These are phyloP conservation scores for Pleomassaria siparia DNA, from an alignment of 2,329 filamentous ascomycete species.

Conservation along the genomic window DNA sequence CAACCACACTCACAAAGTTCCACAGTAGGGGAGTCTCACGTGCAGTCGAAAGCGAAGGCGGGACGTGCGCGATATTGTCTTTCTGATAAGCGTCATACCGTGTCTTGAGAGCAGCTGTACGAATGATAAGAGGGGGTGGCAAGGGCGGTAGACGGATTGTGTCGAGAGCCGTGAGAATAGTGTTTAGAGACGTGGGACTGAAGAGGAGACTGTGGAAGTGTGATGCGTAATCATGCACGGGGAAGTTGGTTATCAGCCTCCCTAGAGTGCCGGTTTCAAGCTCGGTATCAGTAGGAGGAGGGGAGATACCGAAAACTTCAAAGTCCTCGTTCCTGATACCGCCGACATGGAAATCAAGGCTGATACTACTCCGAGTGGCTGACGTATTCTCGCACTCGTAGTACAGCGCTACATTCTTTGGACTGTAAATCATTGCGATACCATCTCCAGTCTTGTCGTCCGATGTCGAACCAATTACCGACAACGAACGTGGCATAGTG, in stretches of 20 bases:
- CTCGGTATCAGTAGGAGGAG: not conserved
- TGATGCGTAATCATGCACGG: not conserved
- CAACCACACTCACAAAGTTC: not conserved
- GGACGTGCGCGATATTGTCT: not conserved
- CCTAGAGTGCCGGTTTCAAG: not conserved
- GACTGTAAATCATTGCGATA: not conserved
- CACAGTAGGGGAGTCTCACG: not conserved
- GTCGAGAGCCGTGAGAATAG: not conserved
- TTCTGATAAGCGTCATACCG: not conserved
- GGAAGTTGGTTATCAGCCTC: not conserved
- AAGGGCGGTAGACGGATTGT: not conserved
- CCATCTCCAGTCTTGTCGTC: not conserved
- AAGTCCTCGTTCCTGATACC: not conserved
- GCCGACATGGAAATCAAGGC: not conserved
- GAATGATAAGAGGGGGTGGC: not conserved
- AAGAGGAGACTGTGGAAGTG: slow-evolving; percentile 1
- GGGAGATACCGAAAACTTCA: not conserved
- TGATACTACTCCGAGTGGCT: not conserved
- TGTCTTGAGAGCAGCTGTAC: not conserved
- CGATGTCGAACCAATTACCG: not conserved
- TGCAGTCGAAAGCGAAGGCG: not conserved
- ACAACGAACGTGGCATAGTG: not conserved
- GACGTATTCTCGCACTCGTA: not conserved
- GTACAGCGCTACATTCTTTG: not conserved
- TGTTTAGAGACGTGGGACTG: not conserved